Evolutionary conservation across 225 moss, liverwort and hornwort species (phyloP), one percentile per base, ranked within the genome.

Genomic region (Marchantia polymorpha): DNA sequence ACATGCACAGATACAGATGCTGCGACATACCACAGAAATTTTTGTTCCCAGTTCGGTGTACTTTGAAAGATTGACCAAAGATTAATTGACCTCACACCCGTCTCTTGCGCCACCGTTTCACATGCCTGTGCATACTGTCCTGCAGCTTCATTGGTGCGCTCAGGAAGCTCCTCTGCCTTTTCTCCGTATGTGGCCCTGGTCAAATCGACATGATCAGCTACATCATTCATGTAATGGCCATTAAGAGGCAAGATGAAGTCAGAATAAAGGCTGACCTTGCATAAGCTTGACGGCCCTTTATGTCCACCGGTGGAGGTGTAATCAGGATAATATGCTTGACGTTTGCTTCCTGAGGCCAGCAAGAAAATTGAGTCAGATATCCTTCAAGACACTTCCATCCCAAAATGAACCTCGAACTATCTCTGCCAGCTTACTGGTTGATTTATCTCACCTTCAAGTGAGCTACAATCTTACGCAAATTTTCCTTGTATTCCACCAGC

Each of bases 281-380:
- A 77, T 80, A 77, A 22, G 50, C 80, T 23, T 50, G 76, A 51
- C 86, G 82, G 46, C 77, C 80, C 19, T 48, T 48, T n/a, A 52
- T 59, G 31, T 82, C 77, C 15, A 86, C 65, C 51, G 88, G 83
- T 84, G 88, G 88, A 27, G 88, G 86, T 17, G 86, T 64, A 39
- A 88, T 86, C 7, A 88, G 73, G 20, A 88, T 75, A 69, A 88
- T 83, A 12, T 83, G 83, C 11, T 80, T 82, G 20, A 69, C 72
- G 7, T 80, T 72, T 20, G 68, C 77, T 63, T 81, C 63, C 77
- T 77, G 77, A 16, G 10, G 65, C 7, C 54, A 77, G 8, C 25
- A 47, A 51, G 3, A 26, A 7, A 58, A 26, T 7, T 58, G 75
- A 11, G 75, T 75, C 16, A 75, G 75, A 58, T 8, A 59, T 22